Percentiles rank a stretch among this genome's conserved stretches.
phyloP scores from a whole-genome alignment of 768 basidiomycete genomes.

The Termitomyces sp. region DNA sequence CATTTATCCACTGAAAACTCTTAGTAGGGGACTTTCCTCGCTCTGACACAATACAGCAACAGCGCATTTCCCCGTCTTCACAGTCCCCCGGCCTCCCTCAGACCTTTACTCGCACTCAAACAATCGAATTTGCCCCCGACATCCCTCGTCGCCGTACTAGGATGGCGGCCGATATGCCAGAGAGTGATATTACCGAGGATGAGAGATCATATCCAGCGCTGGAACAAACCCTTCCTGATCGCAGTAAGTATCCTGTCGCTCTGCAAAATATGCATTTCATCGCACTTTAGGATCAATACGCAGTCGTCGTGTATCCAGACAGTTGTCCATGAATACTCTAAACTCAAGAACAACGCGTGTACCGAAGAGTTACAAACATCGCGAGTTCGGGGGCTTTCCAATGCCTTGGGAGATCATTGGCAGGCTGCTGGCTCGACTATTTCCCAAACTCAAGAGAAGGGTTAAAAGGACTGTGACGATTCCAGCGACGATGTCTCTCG shows the following conservation, averaged over 20 bases:
- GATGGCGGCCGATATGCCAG: slow-evolving; percentile 10
- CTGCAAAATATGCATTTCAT: background rate
- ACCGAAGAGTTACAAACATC: slow-evolving; percentile 30
- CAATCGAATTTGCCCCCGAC: slow-evolving; percentile 35
- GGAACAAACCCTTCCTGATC: slow-evolving; percentile 6
- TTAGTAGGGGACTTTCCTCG: slow-evolving; percentile 29
- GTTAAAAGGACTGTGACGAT: slow-evolving; percentile 74
- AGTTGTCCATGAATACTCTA: slow-evolving; percentile 18
- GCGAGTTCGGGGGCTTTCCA: slow-evolving; percentile 71
- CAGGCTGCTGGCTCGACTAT: slow-evolving; percentile 46
- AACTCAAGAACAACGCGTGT: slow-evolving; percentile 18
- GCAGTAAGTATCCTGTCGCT: slow-evolving; percentile 7
- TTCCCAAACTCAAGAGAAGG: slow-evolving; percentile 58
- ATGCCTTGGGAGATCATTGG: slow-evolving; percentile 59
- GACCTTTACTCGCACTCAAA: slow-evolving; percentile 35
- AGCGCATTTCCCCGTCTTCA: slow-evolving; percentile 2
- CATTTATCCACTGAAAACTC: background rate
- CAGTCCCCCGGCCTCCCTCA: slow-evolving; percentile 13
- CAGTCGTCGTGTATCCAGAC: slow-evolving; percentile 14
- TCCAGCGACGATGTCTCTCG: slow-evolving; percentile 62
- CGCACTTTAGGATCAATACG: slow-evolving; percentile 11
- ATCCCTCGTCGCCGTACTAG: slow-evolving; percentile 24
- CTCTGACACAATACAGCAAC: slow-evolving; percentile 31
- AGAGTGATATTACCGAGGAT: slow-evolving; percentile 12
- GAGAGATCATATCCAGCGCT: slow-evolving; percentile 5